Evolutionary conservation across 192 early-diverging fungal genomes (phyloP).

Genomic region (Allomyces macrogynus): DNA sequence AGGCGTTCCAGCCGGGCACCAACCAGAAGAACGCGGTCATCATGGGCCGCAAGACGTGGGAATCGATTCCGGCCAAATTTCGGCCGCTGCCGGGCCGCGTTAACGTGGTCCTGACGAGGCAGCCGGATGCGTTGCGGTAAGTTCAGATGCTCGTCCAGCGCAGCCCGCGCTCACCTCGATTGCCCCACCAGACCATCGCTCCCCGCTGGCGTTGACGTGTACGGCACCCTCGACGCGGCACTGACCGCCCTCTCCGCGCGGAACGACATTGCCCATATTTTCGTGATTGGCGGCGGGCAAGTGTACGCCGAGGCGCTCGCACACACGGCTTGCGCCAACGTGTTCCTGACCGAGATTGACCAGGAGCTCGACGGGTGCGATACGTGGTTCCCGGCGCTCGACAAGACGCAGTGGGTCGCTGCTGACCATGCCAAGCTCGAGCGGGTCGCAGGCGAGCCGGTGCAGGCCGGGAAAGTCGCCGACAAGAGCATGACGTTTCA

Average conservation of each 20-base stretch:
- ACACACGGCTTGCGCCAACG: slow-evolving; percentile 25
- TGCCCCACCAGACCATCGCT: slow-evolving; percentile 1
- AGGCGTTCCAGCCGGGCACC: background rate
- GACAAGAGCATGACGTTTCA: too few species aligned
- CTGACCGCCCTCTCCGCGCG: background rate
- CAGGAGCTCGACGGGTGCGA: slow-evolving; percentile 42
- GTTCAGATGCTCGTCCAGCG: slow-evolving; percentile 2
- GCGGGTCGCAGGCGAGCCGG: background rate
- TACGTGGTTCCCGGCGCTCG: slow-evolving; percentile 53
- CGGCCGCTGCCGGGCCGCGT: slow-evolving; percentile 55
- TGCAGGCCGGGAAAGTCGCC: too few species aligned
- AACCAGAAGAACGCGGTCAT: slow-evolving; percentile 56
- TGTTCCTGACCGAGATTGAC: slow-evolving; percentile 52
- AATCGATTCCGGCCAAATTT: slow-evolving; percentile 64
- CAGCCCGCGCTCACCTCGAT: background rate
- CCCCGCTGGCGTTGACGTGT: slow-evolving; percentile 6
- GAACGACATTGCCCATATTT: slow-evolving; percentile 21
- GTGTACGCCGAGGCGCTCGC: slow-evolving; percentile 51
- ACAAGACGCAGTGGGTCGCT: slow-evolving; percentile 7
- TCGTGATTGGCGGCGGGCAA: slow-evolving; percentile 59
- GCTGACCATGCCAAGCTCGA: background rate
- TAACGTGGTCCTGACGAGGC: slow-evolving; percentile 69
- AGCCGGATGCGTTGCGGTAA: slow-evolving; percentile 22
- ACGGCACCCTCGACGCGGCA: slow-evolving; percentile 4
- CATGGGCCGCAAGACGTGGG: slow-evolving; percentile 88